Evolutionary conservation across 2,329 filamentous ascomycete species (phyloP).

Genomic region (Colletotrichum sansevieriae): DNA sequence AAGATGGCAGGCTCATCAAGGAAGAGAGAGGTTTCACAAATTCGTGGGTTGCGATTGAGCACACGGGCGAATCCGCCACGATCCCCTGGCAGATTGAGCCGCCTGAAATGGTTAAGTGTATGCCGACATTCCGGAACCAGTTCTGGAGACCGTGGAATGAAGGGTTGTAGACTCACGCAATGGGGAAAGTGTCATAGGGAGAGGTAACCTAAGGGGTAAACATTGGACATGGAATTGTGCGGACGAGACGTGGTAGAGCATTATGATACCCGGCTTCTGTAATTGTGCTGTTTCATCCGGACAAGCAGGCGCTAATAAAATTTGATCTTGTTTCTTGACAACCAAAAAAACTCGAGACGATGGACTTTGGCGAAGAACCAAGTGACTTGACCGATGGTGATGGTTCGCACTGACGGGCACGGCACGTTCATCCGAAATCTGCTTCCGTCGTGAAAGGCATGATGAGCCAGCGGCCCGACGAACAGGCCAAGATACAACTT

Average conservation of each 20-base stretch:
- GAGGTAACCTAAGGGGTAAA: background rate
- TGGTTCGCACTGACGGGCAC: background rate
- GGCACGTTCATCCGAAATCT: slow-evolving; percentile 15
- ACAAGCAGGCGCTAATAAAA: slow-evolving; percentile 25
- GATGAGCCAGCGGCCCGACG: background rate
- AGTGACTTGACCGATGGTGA: background rate
- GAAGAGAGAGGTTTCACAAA: slow-evolving; percentile 61
- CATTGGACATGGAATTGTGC: background rate
- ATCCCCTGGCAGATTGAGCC: slow-evolving; percentile 61
- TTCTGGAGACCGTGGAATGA: slow-evolving; percentile 60
- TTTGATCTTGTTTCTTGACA: background rate
- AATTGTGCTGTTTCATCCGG: slow-evolving; percentile 23
- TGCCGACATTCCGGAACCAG: slow-evolving; percentile 57
- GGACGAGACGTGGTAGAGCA: slow-evolving; percentile 17
- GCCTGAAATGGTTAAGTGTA: slow-evolving; percentile 62
- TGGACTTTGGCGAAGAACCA: too few relatives aligned
- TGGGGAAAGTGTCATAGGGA: background rate
- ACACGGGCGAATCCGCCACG: slow-evolving; percentile 44
- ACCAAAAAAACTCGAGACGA: background rate
- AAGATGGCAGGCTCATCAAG: slow-evolving; percentile 61
- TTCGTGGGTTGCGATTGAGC: slow-evolving; percentile 27
- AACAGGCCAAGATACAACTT: background rate
- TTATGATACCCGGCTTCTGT: slow-evolving; percentile 24
- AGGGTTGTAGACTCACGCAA: slow-evolving; percentile 12
- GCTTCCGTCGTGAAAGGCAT: slow-evolving; percentile 2